Percentiles rank a stretch among this genome's conserved stretches.
These are phyloP conservation scores for Tuber aestivum DNA, from an alignment of 495 filamentous ascomycete genomes.

Conservation along the genomic window DNA sequence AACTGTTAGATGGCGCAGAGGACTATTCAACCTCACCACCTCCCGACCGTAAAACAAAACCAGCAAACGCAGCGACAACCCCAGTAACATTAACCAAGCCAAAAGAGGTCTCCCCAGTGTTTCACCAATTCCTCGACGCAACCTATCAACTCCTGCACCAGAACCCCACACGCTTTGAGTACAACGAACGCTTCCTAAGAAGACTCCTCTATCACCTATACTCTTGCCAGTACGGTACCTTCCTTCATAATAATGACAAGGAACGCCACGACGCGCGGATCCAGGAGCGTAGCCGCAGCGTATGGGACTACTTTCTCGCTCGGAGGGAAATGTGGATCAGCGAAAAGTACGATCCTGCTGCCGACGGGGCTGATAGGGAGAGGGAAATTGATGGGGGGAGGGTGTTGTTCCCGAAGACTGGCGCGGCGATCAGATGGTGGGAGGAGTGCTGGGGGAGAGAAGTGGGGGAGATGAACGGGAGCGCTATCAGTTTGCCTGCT, in stretches of 20 bases:
- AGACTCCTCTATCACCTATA: slow-evolving; percentile 90
- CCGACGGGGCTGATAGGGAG: slow-evolving; percentile 59
- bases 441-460: slow-evolving; percentile 74
- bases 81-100: slow-evolving; percentile 37
- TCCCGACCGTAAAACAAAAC: slow-evolving; percentile 33
- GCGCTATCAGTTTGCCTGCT: background rate
- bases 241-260: slow-evolving; percentile 91
- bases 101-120: slow-evolving; percentile 91
- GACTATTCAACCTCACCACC: slow-evolving; percentile 6
- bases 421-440: slow-evolving; percentile 79
- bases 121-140: slow-evolving; percentile 96
- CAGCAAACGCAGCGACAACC: slow-evolving; percentile 22
- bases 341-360: slow-evolving; percentile 63
- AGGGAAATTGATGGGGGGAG: slow-evolving; percentile 68
- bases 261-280: slow-evolving; percentile 71
- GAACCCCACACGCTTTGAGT: slow-evolving; percentile 87
- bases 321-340: slow-evolving; percentile 74
- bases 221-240: slow-evolving; percentile 94
- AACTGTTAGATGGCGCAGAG: slow-evolving; percentile 30
- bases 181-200: slow-evolving; percentile 89
- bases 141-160: slow-evolving; percentile 87
- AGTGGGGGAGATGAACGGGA: slow-evolving; percentile 87
- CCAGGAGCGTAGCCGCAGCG: slow-evolving; percentile 69
- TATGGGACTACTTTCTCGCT: slow-evolving; percentile 92
- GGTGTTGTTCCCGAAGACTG: slow-evolving; percentile 67